Percentiles rank a stretch among this genome's conserved stretches.
Conservation (phyloP, 768 basidiomycete genomes). For the Lentinula sp. region DNA sequence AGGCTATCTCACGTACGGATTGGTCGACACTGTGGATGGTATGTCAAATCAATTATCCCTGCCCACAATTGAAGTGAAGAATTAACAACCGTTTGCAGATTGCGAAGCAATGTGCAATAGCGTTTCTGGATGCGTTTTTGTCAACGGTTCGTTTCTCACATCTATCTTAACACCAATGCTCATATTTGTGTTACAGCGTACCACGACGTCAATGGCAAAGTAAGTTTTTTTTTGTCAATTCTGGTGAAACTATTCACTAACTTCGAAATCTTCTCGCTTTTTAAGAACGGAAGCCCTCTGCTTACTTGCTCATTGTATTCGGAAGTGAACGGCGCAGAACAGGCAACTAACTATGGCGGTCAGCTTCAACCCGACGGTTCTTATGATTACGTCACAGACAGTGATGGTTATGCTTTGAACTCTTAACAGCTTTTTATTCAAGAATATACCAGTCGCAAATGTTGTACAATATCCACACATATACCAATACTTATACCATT, state of each 20-base stretch:
- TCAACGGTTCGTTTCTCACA: slow-evolving; percentile 21
- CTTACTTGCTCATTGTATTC: slow-evolving; percentile 13
- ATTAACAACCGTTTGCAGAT: no score
- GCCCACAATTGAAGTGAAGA: slow-evolving; percentile 19
- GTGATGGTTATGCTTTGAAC: slow-evolving; percentile 37
- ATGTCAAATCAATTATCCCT: slow-evolving; percentile 15
- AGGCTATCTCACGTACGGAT: slow-evolving; percentile 28
- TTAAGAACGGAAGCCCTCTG: slow-evolving; percentile 25
- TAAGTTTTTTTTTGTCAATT: slow-evolving; percentile 2
- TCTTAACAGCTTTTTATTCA: no score
- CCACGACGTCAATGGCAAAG: slow-evolving; percentile 30
- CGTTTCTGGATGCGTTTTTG: slow-evolving; percentile 23
- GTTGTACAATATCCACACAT: no score
- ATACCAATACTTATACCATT: no score
- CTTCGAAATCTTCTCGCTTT: background rate
- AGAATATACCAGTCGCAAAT: no score
- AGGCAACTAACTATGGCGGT: no score
- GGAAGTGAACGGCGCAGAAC: no score
- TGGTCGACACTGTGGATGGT: slow-evolving; percentile 26
- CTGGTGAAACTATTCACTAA: background rate
- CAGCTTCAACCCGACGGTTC: no score
- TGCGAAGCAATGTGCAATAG: background rate
- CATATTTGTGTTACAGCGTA: slow-evolving; percentile 13
- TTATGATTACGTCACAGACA: slow-evolving; percentile 26
- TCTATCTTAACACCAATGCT: slow-evolving; percentile 1